phyloP scores from a whole-genome alignment of 75 land plant species.

The Adiantum capillusveneris region DNA sequence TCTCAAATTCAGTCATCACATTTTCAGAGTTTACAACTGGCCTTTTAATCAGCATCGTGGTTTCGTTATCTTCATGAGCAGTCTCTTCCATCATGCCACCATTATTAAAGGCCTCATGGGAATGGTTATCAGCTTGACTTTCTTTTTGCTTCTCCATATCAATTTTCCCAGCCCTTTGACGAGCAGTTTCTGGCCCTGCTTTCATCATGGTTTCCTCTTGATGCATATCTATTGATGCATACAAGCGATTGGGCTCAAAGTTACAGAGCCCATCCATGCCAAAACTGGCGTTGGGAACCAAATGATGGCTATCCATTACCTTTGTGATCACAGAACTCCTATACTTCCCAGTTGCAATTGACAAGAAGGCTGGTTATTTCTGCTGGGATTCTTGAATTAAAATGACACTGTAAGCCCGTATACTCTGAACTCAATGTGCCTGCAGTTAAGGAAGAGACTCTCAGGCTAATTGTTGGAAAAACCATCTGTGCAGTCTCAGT shows the following conservation, averaged over 20 bases:
- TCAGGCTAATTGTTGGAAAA: too few species aligned
- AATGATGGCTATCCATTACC: too few species aligned
- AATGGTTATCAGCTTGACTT: neutral
- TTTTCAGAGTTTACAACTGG: neutral
- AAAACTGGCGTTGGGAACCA: too few species aligned
- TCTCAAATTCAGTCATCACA: neutral
- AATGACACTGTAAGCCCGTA: too few species aligned
- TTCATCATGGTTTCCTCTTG: neutral
- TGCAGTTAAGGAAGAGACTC: too few species aligned
- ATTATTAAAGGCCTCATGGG: neutral
- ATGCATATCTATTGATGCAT: slow-evolving; percentile 1
- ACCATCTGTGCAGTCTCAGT: too few species aligned
- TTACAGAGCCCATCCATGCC: slow-evolving; percentile 5
- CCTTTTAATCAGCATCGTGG: neutral
- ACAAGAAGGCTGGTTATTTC: too few species aligned
- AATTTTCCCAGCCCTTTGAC: neutral
- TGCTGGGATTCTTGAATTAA: too few species aligned
- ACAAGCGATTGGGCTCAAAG: neutral
- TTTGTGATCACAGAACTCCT: too few species aligned
- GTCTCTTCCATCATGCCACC: neutral
- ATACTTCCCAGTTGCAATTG: too few species aligned
- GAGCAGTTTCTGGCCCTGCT: neutral
- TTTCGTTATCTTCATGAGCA: neutral
- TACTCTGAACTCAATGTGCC: too few species aligned
- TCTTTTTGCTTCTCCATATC: too few species aligned